phyloP scores from a whole-genome alignment of 371 early-diverging fungal genomes.

The Mucor ambiguus region DNA sequence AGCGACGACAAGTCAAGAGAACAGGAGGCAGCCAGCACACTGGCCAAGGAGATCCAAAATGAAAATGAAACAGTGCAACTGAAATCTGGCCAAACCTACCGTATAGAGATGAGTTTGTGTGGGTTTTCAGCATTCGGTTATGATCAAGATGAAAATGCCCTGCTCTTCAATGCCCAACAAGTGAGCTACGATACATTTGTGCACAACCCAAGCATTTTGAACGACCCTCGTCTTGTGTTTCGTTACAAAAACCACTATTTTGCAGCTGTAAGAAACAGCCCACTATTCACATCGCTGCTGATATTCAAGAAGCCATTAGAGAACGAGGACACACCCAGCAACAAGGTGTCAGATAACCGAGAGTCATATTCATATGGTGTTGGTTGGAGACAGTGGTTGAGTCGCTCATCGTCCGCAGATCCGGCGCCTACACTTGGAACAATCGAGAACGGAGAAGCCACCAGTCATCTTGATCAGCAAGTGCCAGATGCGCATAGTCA shows the following conservation, averaged over 20 bases:
- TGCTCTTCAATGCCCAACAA: constrained; percentile 59
- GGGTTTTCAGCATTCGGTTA: constrained; percentile 43
- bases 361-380: constrained; percentile 42
- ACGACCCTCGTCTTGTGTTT: constrained; percentile 68
- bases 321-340: background rate
- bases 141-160: constrained; percentile 52
- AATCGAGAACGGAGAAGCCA: background rate
- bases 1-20: background rate
- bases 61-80: constrained; percentile 19
- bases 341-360: constrained; percentile 31
- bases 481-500: background rate
- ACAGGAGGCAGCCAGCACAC: background rate
- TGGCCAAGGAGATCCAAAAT: constrained; percentile 5
- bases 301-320: constrained; percentile 43
- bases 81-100: constrained; percentile 34
- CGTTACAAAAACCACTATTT: constrained; percentile 61
- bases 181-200: constrained; percentile 66
- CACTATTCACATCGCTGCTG: constrained; percentile 56
- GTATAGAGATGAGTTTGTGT: constrained; percentile 61
- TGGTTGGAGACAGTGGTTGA: constrained; percentile 58
- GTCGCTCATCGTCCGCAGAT: constrained; percentile 45
- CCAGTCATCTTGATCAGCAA: background rate
- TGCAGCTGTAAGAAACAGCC: constrained; percentile 46
- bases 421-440: background rate
- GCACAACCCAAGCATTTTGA: constrained; percentile 65